phyloP scores from a whole-genome alignment of 1,284 basidiomycete species.

The Takashimella tepidaria region DNA sequence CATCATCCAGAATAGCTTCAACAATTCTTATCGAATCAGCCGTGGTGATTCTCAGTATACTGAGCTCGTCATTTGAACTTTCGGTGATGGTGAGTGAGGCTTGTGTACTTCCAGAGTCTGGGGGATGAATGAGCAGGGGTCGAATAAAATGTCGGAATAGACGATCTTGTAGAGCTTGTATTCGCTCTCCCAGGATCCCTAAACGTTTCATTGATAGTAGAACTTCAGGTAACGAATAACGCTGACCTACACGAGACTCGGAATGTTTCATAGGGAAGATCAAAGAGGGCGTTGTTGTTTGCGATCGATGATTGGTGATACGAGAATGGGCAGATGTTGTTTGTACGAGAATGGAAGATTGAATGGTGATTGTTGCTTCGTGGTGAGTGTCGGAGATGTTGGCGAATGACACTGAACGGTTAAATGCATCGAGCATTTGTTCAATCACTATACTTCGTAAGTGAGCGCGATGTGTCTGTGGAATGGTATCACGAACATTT shows the following conservation, averaged over 20 bases:
- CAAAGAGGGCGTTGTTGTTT: not conserved
- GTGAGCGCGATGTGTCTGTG: not conserved
- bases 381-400: not conserved
- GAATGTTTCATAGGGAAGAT: no score
- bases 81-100: conserved; percentile 2
- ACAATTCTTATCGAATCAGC: not conserved
- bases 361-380: conserved; percentile 11
- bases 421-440: conserved; percentile 27
- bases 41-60: not conserved
- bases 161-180: conserved; percentile 15
- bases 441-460: conserved; percentile 15
- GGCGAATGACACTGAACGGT: conserved; percentile 16
- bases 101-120: no score
- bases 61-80: not conserved
- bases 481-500: no score
- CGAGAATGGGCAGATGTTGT: no score
- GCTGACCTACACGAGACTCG: no score
- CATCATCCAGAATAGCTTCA: conserved; percentile 10
- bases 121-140: conserved; percentile 9
- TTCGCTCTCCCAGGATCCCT: not conserved
- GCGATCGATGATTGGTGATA: not conserved
- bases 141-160: conserved; percentile 21
- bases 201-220: not conserved
- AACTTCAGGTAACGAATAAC: no score
- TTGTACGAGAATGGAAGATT: not conserved